Evolutionary conservation across 768 basidiomycete species (phyloP).

Genomic region (Leucogyrophana mollusca): DNA sequence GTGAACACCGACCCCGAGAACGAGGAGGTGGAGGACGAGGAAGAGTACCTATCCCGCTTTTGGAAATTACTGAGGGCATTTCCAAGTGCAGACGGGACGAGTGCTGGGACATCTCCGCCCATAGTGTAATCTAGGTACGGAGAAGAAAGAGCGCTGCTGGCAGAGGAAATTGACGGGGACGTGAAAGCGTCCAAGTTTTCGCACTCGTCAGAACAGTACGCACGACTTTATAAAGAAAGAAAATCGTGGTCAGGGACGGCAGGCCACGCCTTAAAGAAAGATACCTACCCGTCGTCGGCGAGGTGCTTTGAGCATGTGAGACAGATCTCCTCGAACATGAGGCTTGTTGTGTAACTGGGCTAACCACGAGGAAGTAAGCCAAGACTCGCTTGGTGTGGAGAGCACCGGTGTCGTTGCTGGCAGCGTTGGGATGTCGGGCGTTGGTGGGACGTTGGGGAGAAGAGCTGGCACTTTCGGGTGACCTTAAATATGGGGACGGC

Average conservation of each 20-base stretch:
- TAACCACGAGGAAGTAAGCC: background rate
- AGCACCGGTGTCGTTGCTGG: slow-evolving; percentile 2
- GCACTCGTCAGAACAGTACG: slow-evolving; percentile 73
- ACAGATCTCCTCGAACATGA: slow-evolving; percentile 81
- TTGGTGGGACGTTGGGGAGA: slow-evolving; percentile 16
- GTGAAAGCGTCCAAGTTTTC: slow-evolving; percentile 54
- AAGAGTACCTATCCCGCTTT: slow-evolving; percentile 48
- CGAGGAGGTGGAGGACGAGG: slow-evolving; percentile 64
- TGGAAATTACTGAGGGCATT: slow-evolving; percentile 45
- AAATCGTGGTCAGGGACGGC: slow-evolving; percentile 10
- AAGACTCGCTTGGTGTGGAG: slow-evolving; percentile 1
- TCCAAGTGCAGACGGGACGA: slow-evolving; percentile 58
- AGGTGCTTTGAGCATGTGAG: slow-evolving; percentile 69
- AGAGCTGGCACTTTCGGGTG: slow-evolving; percentile 13
- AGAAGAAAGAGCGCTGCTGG: slow-evolving; percentile 67
- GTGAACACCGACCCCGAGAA: slow-evolving; percentile 63
- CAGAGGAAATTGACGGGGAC: slow-evolving; percentile 64
- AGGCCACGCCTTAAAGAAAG: slow-evolving; percentile 9
- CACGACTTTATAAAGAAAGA: slow-evolving; percentile 41
- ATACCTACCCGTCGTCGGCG: slow-evolving; percentile 57
- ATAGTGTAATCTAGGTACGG: slow-evolving; percentile 54
- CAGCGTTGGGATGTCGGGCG: slow-evolving; percentile 7
- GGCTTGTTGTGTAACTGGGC: slow-evolving; percentile 12
- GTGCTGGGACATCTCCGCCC: slow-evolving; percentile 65
- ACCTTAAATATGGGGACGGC: slow-evolving; percentile 35